Evolutionary conservation across 345 rosid genomes (phyloP), one percentile per base, ranked within the genome.

Genomic region (Orychophragmus violaceus): DNA sequence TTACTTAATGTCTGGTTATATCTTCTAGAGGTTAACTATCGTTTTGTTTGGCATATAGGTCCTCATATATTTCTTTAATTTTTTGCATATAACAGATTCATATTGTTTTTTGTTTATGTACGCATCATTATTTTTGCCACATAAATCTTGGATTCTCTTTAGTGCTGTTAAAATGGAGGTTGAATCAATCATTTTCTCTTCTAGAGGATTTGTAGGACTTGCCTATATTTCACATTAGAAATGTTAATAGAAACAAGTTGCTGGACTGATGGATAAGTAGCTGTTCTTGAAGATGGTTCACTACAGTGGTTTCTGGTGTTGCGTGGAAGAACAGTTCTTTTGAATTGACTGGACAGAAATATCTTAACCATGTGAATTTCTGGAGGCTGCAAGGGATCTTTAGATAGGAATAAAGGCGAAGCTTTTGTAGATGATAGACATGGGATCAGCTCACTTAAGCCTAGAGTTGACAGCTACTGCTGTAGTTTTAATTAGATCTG

Each of bases 21-120:
- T 33, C 56, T 39, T 32, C 36, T 29, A 23, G 39, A 59, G 58
- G 57, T 19, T 74, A 52, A 50, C 58, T 53, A 35, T 53, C 6
- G 19, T 33, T 59, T 50, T 18, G 18, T 59, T 66, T 50, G 59
- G 65, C 70, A 50, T 66, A 41, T 73, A 59, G 71, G 37, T 74
- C 11, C 60, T 57, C 54, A 45, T 33, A n/a, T 14, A 6, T 27
- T 14, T 51, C 46, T 12, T 41, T 17, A 27, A 11, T 5, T 10
- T 13, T 29, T 25, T 59, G 71, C 46, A 41, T 57, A 16, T 29
- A 59, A 23, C 62, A 42, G 42, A 41, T 44, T 42, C 46, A 21
- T 59, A 6, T 10, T 37, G 30, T 46, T 45, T 36, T 44, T 25
- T 66, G 33, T 65, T 5, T 23, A 8, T 37, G 54, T 50, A 28